A percentile compares a stretch with the other conserved stretches of the same genome.
These are phyloP conservation scores for Pseudocercospora eumusae DNA, from an alignment of 2,329 filamentous ascomycete genomes.

Conservation along the genomic window DNA sequence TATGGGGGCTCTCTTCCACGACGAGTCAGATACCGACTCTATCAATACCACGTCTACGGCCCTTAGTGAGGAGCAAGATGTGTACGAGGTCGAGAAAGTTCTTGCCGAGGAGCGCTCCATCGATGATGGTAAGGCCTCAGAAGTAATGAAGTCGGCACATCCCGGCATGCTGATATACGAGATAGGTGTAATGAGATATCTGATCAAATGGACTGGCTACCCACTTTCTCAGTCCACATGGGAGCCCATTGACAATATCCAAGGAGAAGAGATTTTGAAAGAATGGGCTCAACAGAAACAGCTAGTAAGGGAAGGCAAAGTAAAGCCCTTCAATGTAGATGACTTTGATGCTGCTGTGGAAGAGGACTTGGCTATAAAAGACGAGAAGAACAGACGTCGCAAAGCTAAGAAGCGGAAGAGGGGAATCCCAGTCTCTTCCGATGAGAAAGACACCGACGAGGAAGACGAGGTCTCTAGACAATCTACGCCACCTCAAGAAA, in stretches of 20 bases:
- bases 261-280: conserved; percentile 17
- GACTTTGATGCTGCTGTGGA: conserved; percentile 27
- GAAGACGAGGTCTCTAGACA: not conserved
- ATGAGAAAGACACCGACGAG: not conserved
- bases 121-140: conserved; percentile 5
- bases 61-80: conserved; percentile 24
- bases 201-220: conserved; percentile 41
- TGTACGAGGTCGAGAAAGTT: conserved; percentile 38
- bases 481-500: not conserved
- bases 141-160: not conserved
- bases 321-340: conserved; percentile 30
- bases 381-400: conserved; percentile 25
- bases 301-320: conserved; percentile 21
- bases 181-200: conserved; percentile 23
- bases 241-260: conserved; percentile 33
- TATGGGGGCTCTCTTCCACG: conserved; percentile 13
- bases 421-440: conserved; percentile 13
- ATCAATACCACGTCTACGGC: conserved; percentile 35
- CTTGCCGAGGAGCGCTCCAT: conserved; percentile 28
- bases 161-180: not conserved
- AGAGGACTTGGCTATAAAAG: conserved; percentile 14
- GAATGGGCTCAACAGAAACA: conserved; percentile 32
- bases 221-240: conserved; percentile 32
- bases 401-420: conserved; percentile 33
- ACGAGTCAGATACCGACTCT: conserved; percentile 34